Evolutionary conservation across 1,139 yeast genomes (phyloP).

Genomic region (Scheffersomyces lignicola): DNA sequence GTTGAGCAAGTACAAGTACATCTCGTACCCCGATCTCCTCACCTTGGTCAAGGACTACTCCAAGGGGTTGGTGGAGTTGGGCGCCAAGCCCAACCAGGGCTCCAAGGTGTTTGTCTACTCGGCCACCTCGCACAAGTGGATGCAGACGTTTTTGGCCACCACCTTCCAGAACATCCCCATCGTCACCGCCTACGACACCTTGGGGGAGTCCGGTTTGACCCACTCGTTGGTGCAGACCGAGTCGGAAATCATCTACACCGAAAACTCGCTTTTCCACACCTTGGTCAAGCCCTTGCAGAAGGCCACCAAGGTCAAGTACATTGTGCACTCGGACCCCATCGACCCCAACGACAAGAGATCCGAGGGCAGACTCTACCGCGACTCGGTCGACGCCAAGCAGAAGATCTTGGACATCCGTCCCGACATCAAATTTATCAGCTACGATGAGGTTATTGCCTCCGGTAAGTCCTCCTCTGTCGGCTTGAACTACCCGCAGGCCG

Average conservation of each 20-base stretch:
- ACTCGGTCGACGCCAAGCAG: slow-evolving; percentile 58
- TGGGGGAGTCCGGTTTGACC: slow-evolving; percentile 88
- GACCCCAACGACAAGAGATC: slow-evolving; percentile 64
- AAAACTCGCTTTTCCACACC: slow-evolving; percentile 66
- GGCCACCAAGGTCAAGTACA: slow-evolving; percentile 60
- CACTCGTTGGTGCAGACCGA: slow-evolving; percentile 84
- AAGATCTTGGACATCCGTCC: slow-evolving; percentile 67
- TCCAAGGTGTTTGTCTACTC: slow-evolving; percentile 84
- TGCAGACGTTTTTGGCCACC: slow-evolving; percentile 81
- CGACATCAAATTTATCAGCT: slow-evolving; percentile 67
- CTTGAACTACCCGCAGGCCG: slow-evolving; percentile 58
- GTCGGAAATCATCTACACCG: slow-evolving; percentile 78
- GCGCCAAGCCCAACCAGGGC: slow-evolving; percentile 62
- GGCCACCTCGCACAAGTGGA: slow-evolving; percentile 82
- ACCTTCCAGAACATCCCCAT: slow-evolving; percentile 78
- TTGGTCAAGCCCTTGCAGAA: slow-evolving; percentile 71
- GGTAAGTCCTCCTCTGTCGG: slow-evolving; percentile 52
- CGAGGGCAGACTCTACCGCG: slow-evolving; percentile 55
- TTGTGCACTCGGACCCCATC: slow-evolving; percentile 70
- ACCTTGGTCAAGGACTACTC: slow-evolving; percentile 57
- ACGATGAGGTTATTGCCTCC: slow-evolving; percentile 61
- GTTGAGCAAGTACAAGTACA: slow-evolving; percentile 66
- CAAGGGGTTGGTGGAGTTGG: slow-evolving; percentile 72
- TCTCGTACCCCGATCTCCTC: slow-evolving; percentile 60
- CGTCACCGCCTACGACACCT: slow-evolving; percentile 96